Evolutionary conservation across 2,329 filamentous ascomycete species (phyloP), one percentile per base, ranked within the genome.

Genomic region (Trichocomaceae sp.): DNA sequence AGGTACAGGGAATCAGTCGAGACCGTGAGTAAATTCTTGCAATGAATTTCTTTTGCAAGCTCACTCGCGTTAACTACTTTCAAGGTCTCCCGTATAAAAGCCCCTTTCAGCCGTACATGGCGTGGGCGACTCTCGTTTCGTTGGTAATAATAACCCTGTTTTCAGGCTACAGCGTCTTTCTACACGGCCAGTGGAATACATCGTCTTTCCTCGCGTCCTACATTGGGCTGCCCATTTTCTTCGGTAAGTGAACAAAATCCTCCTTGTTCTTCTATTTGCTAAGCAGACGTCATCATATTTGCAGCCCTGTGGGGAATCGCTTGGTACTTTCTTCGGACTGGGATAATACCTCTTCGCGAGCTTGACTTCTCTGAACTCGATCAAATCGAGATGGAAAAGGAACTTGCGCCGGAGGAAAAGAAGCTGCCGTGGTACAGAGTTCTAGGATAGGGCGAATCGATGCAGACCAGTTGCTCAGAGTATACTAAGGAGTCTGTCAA

Each of bases 91-190:
- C 45, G 70, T 69, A 79, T 66, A 5, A 5, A 1, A 70, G 10
- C 8, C 20, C 29, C 41, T 53, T 63, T 12, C 8, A 55, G 83
- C 80, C 77, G 15, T 84, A 83, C 59, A 80, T 77, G 10, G 86
- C 86, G 0, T 84, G 77, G 60, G 68, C 73, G 7, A 79, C 82
- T 0, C 73, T 91, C 3, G 65, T 75, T 57, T 80, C 84, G 59
- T 82, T 78, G 63, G 72, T 83, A 23, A 67, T 86, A 41, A 84
- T 89, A 57, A 71, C 90, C 3, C 74, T 90, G 41, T 90, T 87
- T 3, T 81, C 83, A 37, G 86, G 86, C 0, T 90, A 90, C 59
- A 37, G 72, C 2, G 79, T 82, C 3, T 85, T 85, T 57, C 82
- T 80, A 1, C 69, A 69, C 33, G 82, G 82, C 1, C 78, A 80